Conservation (phyloP, 2,329 filamentous ascomycete species). For the Helotiales sp. region DNA sequence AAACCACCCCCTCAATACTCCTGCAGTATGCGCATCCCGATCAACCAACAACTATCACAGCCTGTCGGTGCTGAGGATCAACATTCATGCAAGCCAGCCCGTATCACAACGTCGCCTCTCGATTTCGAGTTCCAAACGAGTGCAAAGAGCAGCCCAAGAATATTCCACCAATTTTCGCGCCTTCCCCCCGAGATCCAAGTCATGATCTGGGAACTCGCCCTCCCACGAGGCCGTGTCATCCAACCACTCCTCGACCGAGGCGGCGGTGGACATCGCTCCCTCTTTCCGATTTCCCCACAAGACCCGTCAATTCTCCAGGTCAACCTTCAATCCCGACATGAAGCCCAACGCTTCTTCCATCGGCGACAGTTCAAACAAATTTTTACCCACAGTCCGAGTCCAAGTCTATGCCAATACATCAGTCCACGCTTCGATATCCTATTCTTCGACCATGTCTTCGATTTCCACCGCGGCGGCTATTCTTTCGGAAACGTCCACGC, state of each 20-base stretch:
- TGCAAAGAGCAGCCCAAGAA: neutral
- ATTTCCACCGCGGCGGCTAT: neutral
- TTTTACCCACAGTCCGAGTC: neutral
- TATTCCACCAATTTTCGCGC: neutral
- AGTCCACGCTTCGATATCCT: conserved; percentile 2
- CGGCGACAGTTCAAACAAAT: neutral
- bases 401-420: neutral
- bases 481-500: neutral
- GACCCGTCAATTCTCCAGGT: neutral
- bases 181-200: neutral
- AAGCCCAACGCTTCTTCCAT: neutral
- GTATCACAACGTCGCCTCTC: too few relatives aligned
- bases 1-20: too few relatives aligned
- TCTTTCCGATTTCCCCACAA: neutral
- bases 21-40: too few relatives aligned
- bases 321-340: neutral
- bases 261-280: neutral
- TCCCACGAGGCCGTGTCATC: neutral
- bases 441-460: neutral
- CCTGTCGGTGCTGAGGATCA: too few relatives aligned
- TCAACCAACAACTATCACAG: too few relatives aligned
- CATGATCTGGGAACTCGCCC: neutral
- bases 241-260: neutral
- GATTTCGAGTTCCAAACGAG: neutral
- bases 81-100: too few relatives aligned